Base-by-base conservation (phyloP, 129 eudicot genomes). In the Artemisia tridentata region DNA sequence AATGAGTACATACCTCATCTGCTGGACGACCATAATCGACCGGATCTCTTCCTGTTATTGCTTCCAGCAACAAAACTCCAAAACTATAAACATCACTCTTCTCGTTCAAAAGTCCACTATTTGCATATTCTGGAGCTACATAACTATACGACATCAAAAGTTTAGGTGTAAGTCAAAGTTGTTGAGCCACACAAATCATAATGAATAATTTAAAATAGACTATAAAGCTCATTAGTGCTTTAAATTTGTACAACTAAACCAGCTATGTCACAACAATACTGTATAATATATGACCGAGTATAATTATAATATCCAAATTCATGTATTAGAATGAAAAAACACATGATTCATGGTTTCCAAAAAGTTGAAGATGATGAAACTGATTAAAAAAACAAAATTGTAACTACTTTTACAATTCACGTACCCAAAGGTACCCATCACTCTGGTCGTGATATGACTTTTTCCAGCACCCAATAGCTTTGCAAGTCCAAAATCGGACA, bases 71-170 rank as follows among this genome's bases (percentile, higher is more conserved):
- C 60, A 90, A 72, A 74, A 90, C 91, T 59, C 96, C 96, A 63
- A 86, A 90, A 79, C 96, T 87, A 65, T 90, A 90, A 31, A 90
- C 96, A 60, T 90, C 96, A 27, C 95, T 90, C 76, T 90, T 90
- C 76, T 90, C 96, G 46, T 90, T 90, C 45, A 90, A 65, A 73
- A 86, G 95, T 57, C 96, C 96, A 56, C 89, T 90, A 65, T 87
- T 90, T 65, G 96, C 96, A 85, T 90, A 90, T 72, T 90, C 96
- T 60, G 96, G 96, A 17, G 96, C 96, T 61, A 90, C 96, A 65
- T 90, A 90, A 65, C 96, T 90, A 84, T 38, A 67, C 45, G 47
- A 23, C 21, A 27, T 18, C 19, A 68, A 68, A 27, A 62, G 58
- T 47, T n/a, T 17, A 69, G 3, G 38, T 31, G 34, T 14, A 4